phyloP scores from a whole-genome alignment of 2,329 filamentous ascomycete species.

The Ophiostoma triangulosporum region DNA sequence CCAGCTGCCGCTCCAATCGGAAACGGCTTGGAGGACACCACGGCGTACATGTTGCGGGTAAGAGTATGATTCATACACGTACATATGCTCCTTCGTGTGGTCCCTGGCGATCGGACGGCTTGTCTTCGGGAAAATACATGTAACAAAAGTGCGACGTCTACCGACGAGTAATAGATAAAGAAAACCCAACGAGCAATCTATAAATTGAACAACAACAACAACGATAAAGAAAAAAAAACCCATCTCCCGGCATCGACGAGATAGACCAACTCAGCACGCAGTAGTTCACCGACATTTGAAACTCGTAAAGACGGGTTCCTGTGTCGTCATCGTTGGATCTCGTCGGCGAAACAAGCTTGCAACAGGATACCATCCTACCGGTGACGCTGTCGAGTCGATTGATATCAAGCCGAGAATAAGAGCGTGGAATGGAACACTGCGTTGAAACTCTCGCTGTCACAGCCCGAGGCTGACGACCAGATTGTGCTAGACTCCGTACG shows the following conservation, averaged over 20 bases:
- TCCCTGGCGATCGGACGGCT: background rate
- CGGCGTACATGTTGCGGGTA: background rate
- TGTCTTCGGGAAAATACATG: background rate
- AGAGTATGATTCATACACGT: background rate
- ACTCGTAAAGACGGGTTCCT: background rate
- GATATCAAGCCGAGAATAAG: background rate
- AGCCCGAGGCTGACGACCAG: background rate
- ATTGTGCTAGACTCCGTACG: too few relatives aligned
- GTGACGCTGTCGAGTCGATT: too few relatives aligned
- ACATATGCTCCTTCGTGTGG: background rate
- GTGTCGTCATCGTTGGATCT: background rate
- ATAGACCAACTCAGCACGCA: background rate
- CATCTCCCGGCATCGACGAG: background rate
- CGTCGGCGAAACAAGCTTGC: background rate
- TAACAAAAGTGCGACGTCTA: too few relatives aligned
- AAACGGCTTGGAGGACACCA: too few relatives aligned
- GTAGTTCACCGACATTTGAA: background rate
- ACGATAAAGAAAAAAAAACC: too few relatives aligned
- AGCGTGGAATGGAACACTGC: background rate
- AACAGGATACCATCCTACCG: too few relatives aligned
- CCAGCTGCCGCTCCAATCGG: background rate
- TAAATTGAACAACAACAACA: too few relatives aligned
- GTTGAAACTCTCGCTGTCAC: background rate
- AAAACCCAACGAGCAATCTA: too few relatives aligned
- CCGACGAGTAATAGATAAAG: too few relatives aligned